Percentiles rank a stretch among this genome's conserved stretches.
phyloP scores from a whole-genome alignment of 257 asterid genomes.

The Lithospermum erythrorhizon region DNA sequence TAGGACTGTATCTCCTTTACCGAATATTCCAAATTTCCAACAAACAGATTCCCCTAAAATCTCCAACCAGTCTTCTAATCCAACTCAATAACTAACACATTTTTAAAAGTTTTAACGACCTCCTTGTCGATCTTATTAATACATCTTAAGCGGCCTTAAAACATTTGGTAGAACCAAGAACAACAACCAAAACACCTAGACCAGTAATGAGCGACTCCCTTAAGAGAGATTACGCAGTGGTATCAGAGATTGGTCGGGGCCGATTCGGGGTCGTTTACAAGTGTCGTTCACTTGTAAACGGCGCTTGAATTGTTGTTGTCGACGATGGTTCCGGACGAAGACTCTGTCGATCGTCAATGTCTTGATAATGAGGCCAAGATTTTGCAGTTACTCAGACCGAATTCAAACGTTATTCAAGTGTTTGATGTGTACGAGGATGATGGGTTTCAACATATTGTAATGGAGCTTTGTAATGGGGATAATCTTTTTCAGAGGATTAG shows the following conservation, averaged over 20 bases:
- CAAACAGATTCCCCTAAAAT: too few relatives aligned
- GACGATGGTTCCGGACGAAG: too few relatives aligned
- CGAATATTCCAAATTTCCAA: too few relatives aligned
- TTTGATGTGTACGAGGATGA: conserved; percentile 59
- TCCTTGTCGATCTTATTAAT: too few relatives aligned
- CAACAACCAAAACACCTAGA: too few relatives aligned
- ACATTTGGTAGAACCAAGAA: too few relatives aligned
- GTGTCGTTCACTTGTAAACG: conserved; percentile 40
- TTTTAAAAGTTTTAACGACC: too few relatives aligned
- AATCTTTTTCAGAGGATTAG: conserved; percentile 42
- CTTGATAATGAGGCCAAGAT: conserved; percentile 51
- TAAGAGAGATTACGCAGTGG: conserved; percentile 38
- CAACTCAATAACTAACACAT: too few relatives aligned
- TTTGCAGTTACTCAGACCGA: conserved; percentile 36
- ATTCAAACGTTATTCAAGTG: conserved; percentile 27
- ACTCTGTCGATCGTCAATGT: conserved; percentile 55
- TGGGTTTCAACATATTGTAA: conserved; percentile 40
- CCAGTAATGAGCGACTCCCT: conserved; percentile 43
- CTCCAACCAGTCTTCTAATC: too few relatives aligned
- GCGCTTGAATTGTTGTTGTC: conserved; percentile 32
- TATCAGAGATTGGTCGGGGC: conserved; percentile 66
- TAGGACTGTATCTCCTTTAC: too few relatives aligned
- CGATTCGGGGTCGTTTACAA: conserved; percentile 57
- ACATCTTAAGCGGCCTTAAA: too few relatives aligned
- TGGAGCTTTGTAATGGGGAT: conserved; percentile 45